Base-by-base conservation (phyloP, 768 basidiomycete genomes). In the Mycena kentingensis region DNA sequence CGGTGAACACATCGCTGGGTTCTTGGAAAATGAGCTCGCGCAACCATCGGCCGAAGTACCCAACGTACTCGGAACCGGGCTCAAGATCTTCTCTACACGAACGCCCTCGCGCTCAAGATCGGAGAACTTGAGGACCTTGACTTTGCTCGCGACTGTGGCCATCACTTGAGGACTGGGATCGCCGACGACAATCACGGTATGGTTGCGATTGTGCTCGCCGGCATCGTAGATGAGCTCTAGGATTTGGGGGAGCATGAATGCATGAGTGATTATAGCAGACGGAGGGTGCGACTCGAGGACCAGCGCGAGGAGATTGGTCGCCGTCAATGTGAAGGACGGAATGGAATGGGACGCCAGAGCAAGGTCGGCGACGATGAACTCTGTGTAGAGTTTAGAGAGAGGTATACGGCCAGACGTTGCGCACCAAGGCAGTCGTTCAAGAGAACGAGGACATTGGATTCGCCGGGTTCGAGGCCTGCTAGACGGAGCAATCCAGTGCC, bases 371-470 rank as follows among this genome's bases (percentile, higher is more conserved):
- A 93, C 80, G 62, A 93, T 62, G 65, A 88, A 94, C 70, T 88
- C 91, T 90, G 62, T 3, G 26, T 39, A 22, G 24, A 26, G 19
- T 34, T 52, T 26, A 34, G 22, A 25, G 15, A 25, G 10, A 16
- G 10, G 37, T 19, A 8, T n/a, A 10, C 19, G 37, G 37, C 37
- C 15, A 39, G 15, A 43, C 15, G 27, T 27, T 29, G 65, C 77
- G 12, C 58, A 88, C 91, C 90, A 39, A 93, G 73, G 38, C 86
- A 69, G 63, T 93, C 92, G 57, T 93, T 88, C 34, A 94, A 72
- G 22, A 93, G 71, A 12, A 93, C 68, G n/a, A 93, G 66, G 7
- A 88, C 88, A 54, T 75, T 84, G 25, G 89, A 87, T 46, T 82
- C 78, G 46, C 75, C 72, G 3, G 82, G 77, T 36, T 80, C 73